Base-by-base conservation (phyloP, 2,329 filamentous ascomycete genomes). In the Septoria petroselini region DNA sequence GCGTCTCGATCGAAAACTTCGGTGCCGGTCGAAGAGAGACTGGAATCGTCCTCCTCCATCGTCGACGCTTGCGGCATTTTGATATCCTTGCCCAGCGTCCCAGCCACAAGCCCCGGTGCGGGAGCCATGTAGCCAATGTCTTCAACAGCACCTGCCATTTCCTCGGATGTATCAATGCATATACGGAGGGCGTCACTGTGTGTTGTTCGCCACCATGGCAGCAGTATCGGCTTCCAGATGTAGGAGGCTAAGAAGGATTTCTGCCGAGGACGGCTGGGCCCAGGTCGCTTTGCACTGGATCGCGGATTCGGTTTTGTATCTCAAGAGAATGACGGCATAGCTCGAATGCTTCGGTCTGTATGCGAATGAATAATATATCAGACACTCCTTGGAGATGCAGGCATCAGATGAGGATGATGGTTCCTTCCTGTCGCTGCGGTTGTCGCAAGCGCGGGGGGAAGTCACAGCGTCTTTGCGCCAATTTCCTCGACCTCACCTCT, bases 11-110 rank as follows among this genome's bases (percentile, higher is more conserved):
- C 62, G 37, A 63, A 65, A 8, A 61, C 18, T 12, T 66, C 64
- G 23, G 62, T 62, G 25, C 61, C 58, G 14, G 61, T 59, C 5
- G 63, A 64, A n/a, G 62, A 65, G 29, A 62, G 53, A 45, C 58
- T 63, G 11, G 62, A 65, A 40, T 65, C 64, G 48, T 65, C 64
- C 54, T 66, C 63, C 17, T 59, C 57, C 40, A 41, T 38, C 7
- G 25, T 42, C 12, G 48, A 31, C 12, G 41, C 35, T 30, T 53
- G 50, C 23, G 48, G 29, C 40, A 52, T 46, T 53, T 53, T 57
- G 39, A 53, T 52, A 45, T 55, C 48, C 46, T 34, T 43, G 45
- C 48, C 41, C 46, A 53, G 31, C 41, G 49, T 35, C 44, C 41
- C 38, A 7, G 49, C 47, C 39, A 50, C 34, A 39, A 47, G 29